A percentile compares a stretch with the other conserved stretches of the same genome.
phyloP scores from a whole-genome alignment of 1,284 basidiomycete genomes.

The Malassezia caprae region DNA sequence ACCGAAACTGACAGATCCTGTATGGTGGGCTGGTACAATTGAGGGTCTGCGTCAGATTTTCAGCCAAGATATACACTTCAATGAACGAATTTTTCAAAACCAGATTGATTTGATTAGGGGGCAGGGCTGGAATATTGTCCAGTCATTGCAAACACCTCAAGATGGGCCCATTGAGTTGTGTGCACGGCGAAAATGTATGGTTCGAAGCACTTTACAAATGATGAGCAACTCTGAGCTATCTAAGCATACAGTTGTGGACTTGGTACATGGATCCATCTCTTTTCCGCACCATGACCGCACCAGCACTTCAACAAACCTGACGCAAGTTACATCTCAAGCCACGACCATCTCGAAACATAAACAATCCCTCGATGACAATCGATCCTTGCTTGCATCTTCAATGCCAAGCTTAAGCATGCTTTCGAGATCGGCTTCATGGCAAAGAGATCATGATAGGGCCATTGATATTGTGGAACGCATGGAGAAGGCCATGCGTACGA shows the following conservation, averaged over 20 bases:
- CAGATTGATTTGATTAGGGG: constrained; percentile 84
- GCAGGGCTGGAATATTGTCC: constrained; percentile 79
- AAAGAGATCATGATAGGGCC: background rate
- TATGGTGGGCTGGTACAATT: constrained; percentile 82
- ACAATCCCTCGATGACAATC: background rate
- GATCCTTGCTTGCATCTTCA: background rate
- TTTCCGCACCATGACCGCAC: background rate
- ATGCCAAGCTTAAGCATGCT: background rate
- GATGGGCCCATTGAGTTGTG: constrained; percentile 50
- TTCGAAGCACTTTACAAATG: constrained; percentile 18
- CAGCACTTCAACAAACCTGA: background rate
- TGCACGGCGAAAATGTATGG: constrained; percentile 38
- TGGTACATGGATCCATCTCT: constrained; percentile 1
- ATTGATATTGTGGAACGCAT: constrained; percentile 17
- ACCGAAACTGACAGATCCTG: constrained; percentile 66
- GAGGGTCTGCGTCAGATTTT: constrained; percentile 67
- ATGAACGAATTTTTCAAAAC: constrained; percentile 53
- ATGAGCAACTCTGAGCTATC: constrained; percentile 1
- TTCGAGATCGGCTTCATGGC: background rate
- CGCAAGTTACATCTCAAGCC: background rate
- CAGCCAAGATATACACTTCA: constrained; percentile 62
- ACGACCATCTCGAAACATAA: background rate
- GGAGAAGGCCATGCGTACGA: background rate
- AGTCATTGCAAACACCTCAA: constrained; percentile 64
- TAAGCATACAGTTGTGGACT: constrained; percentile 6